Base-by-base conservation (phyloP, 1,284 basidiomycete species). In the Earliella scabrosa region DNA sequence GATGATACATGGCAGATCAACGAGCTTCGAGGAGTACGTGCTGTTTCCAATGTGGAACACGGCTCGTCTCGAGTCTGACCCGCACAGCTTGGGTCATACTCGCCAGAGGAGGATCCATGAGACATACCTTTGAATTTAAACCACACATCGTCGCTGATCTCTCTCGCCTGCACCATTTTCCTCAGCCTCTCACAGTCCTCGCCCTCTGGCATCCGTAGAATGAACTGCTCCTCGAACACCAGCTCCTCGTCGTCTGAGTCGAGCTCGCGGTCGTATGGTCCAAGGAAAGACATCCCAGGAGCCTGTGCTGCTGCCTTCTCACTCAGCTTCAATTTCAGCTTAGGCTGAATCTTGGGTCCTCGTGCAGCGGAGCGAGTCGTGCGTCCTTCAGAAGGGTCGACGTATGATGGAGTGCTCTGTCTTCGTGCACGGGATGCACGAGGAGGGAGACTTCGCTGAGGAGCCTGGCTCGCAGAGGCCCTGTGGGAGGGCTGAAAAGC, bases 181-280 rank as follows among this genome's bases (percentile, higher is more conserved):
- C 85, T 82, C 57, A 97, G 66, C 63, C 82, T 87, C 45, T 92
- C 88, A 49, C 84, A 85, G 63, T 93, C 91, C 54, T 92, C 89
- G 0, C 92, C 92, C 4, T 88, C 86, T 0, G 95, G 95, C 79
- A 99, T 87, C 38, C 96, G 77, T 29, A 99, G 77, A 54, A 99
- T 89, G 70, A 99, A 97, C 69, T 99, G 97, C 75, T 99, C 97
- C 74, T 99, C 97, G 68, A 99, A 98, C 4, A 88, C 88, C 56
- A 99, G 74, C 48, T 98, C 96, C 59, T 97, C 94, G 59, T 97
- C 93, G 63, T 92, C 90, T 58, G 93, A 95, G 72, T 99, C 97
- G 52, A 99, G 78, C 71, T 98, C 97, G 39, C 97, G 80, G 74
- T 98, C 95, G 70, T 93, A 97, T 20, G 89, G 81, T 21, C 93